Base-by-base conservation (phyloP, 805 yeast genomes). In the Suhomyces sp. region DNA sequence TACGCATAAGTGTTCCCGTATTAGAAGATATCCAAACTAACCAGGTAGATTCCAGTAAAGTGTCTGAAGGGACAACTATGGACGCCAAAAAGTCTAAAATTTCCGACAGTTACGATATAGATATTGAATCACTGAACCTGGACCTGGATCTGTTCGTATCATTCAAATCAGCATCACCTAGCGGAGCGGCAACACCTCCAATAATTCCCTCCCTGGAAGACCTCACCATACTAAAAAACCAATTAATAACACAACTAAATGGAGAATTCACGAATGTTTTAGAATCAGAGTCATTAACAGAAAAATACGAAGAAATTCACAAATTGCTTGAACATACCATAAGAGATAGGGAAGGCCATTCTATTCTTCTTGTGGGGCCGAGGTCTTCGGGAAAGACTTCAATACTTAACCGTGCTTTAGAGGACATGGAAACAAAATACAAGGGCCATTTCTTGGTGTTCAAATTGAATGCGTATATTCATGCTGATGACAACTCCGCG, bases 351-450 rank as follows among this genome's bases (percentile, higher is more conserved):
- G 93, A 88, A 43, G 90, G 95, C 5, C 88, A 86, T 52, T 91
- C 97, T 2, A 76, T 81, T 9, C 62, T 91, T 5, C 40, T 91
- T 1, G 70, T 88, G 28, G 98, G 98, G 0, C 87, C 96, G 0
- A 63, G 88, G 27, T 79, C 83, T 2, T 66, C 79, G 4, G 97
- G 95, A 0, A 91, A 91, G 53, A 69, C 90, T 0, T 60, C 76
- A 2, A 57, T 85, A 3, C 63, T 91, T 3, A 69, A 82, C 19
- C 60, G 69, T 4, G 88, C 83, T 1, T 37, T 93, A 12, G 40
- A 52, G 0, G 61, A 66, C 10, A 56, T 88, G 19, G 44, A 58
- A 4, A 23, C 43, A 11, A 56, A 61, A 20, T 73, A 70, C 48
- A 34, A 43, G 2, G 67, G 76, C 21, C 76, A 77, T 32, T 87